phyloP scores from a whole-genome alignment of 176 grass and related monocot species.

The Areca catechu region DNA sequence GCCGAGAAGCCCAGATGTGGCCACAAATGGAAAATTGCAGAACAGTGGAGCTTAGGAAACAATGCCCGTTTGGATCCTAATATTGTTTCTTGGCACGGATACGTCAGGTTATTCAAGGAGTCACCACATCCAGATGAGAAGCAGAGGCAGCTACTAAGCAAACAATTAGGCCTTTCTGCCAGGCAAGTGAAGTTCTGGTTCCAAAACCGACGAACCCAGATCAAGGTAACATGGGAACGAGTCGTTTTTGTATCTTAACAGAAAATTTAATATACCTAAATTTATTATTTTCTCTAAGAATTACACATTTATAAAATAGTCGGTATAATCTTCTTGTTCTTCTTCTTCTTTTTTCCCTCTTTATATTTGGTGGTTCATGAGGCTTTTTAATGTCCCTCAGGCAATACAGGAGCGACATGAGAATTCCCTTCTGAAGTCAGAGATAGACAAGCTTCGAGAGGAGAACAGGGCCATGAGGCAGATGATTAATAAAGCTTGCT shows the following conservation, averaged over 20 bases:
- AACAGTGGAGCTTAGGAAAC: not conserved
- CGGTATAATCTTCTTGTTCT: too few species aligned
- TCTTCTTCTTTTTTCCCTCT: not conserved
- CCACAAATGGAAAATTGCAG: not conserved
- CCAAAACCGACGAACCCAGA: constrained; percentile 81
- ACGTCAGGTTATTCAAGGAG: constrained; percentile 59
- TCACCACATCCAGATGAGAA: constrained; percentile 88
- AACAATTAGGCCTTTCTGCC: constrained; percentile 55
- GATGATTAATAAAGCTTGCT: constrained; percentile 34
- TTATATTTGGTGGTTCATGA: not conserved
- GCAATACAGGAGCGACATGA: constrained; percentile 74
- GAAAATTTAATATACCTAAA: too few species aligned
- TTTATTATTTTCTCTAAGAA: too few species aligned
- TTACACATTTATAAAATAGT: not conserved
- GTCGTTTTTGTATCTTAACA: too few species aligned
- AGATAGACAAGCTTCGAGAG: constrained; percentile 68
- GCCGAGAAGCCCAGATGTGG: not conserved
- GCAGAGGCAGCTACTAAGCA: constrained; percentile 63
- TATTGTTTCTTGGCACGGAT: not conserved
- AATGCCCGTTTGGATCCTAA: not conserved
- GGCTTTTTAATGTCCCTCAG: constrained; percentile 17
- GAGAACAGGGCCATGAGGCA: constrained; percentile 59
- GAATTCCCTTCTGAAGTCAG: constrained; percentile 70
- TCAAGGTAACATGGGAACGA: constrained; percentile 40
- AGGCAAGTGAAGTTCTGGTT: constrained; percentile 98